Conservation (phyloP, 176 grass and related monocot genomes). For the Musa itinerans region DNA sequence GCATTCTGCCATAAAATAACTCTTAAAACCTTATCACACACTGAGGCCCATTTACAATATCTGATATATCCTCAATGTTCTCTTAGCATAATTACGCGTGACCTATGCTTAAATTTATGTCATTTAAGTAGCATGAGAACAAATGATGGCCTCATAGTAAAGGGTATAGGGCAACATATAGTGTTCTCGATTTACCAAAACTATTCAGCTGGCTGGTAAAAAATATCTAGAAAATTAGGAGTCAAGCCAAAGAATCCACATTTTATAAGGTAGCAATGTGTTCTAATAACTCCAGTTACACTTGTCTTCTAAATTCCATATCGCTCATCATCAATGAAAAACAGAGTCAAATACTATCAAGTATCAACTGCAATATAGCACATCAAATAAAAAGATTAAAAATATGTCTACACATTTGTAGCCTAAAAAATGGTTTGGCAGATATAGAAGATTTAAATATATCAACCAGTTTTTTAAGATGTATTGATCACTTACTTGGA, state of each 20-base stretch:
- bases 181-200: neutral
- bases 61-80: neutral
- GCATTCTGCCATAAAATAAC: neutral
- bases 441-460: neutral
- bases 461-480: neutral
- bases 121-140: neutral
- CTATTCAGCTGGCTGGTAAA: neutral
- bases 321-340: too few species aligned
- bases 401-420: neutral
- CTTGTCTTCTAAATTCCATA: too few species aligned
- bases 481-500: conserved; percentile 51
- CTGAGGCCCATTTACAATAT: neutral
- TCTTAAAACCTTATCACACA: neutral
- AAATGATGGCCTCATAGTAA: neutral
- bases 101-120: neutral
- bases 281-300: neutral
- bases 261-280: neutral
- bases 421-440: neutral
- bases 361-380: neutral
- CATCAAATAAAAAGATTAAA: neutral
- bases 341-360: too few species aligned
- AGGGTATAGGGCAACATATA: neutral
- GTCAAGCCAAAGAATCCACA: neutral
- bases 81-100: neutral
- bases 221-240: neutral